Evolutionary conservation across 768 basidiomycete species (phyloP).

Genomic region (Mycena metata): DNA sequence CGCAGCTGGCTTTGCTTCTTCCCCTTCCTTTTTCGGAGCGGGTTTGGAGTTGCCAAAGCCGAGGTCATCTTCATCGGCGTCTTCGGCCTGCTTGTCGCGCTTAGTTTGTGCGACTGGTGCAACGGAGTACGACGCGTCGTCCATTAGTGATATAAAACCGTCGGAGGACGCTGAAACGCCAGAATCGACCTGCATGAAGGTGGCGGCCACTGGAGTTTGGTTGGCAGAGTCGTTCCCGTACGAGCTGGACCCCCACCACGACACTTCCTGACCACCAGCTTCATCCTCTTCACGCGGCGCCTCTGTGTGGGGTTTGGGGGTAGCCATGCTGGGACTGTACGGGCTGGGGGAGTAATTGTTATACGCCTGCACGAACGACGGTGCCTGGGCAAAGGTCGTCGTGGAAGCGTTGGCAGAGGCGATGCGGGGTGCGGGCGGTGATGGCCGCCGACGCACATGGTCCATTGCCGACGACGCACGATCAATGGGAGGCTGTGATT

Average conservation of each 20-base stretch:
- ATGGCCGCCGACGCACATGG: constrained; percentile 67
- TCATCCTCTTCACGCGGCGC: constrained; percentile 43
- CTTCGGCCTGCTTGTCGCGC: constrained; percentile 44
- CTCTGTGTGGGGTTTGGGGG: constrained; percentile 48
- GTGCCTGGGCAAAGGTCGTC: constrained; percentile 62
- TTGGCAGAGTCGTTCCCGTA: constrained; percentile 51
- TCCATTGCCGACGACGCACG: constrained; percentile 86
- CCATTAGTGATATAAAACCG: constrained; percentile 90
- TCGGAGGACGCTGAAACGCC: constrained; percentile 58
- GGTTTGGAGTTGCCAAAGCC: constrained; percentile 85
- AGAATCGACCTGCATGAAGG: constrained; percentile 70
- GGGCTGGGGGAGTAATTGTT: constrained; percentile 56
- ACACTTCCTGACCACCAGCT: constrained; percentile 52
- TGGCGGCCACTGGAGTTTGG: constrained; percentile 77
- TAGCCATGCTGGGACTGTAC: constrained; percentile 50
- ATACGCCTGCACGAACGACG: constrained; percentile 50
- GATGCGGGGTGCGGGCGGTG: constrained; percentile 65
- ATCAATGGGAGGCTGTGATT: constrained; percentile 69
- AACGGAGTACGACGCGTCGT: constrained; percentile 62
- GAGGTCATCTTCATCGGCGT: constrained; percentile 88
- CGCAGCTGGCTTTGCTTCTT: constrained; percentile 40
- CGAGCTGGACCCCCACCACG: constrained; percentile 76
- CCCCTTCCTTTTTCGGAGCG: constrained; percentile 52
- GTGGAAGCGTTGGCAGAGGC: constrained; percentile 66
- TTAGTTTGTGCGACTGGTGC: constrained; percentile 43